Evolutionary conservation across 2,329 filamentous ascomycete species (phyloP), one percentile per base, ranked within the genome.

Genomic region (Penicillium sp.): DNA sequence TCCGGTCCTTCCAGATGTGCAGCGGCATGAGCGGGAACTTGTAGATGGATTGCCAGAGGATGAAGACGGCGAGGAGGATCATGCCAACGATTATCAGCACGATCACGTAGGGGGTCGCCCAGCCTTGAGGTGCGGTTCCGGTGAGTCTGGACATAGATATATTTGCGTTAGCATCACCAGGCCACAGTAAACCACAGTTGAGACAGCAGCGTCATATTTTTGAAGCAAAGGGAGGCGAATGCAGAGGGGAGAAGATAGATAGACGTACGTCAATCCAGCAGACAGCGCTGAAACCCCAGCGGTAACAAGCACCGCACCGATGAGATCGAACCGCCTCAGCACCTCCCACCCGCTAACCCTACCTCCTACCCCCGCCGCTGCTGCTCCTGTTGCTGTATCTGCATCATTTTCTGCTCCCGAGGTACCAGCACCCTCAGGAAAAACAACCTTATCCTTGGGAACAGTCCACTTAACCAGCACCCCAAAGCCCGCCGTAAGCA

Each of bases 401-500:
- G 8, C 15, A 15, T 9, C 35, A 41, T 9, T 41, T 5, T 9
- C 35, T 5, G 11, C 13, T 15, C 35, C 35, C 26, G 26, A 26
- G 13, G 5, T 11, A 9, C 11, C 35, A 41, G 9, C 35, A 17
- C 11, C 8, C 3, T 11, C 35, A 8, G 35, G 5, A 41, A 41
- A 41, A 11, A 41, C 35, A 41, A 41, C 31, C 30, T n/a, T n/a
- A 35, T 51, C 51, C 13, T 31, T 41, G 7, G 51, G 51, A 31
- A 54, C 51, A 7, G 51, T 54, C 30, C 30, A 54, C 19, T 68
- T 0, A 86, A 87, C 17, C 87, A 73, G 2, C 4, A 85, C 70
- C 0, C 85, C 85, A 65, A 90, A 84, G 13, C 86, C 70, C 2
- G 85, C 81, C 76, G 89, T 91, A 35, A 90, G 83, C 56, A 91